phyloP scores from a whole-genome alignment of 306 rosid genomes.

The Gleditsia sinensis region DNA sequence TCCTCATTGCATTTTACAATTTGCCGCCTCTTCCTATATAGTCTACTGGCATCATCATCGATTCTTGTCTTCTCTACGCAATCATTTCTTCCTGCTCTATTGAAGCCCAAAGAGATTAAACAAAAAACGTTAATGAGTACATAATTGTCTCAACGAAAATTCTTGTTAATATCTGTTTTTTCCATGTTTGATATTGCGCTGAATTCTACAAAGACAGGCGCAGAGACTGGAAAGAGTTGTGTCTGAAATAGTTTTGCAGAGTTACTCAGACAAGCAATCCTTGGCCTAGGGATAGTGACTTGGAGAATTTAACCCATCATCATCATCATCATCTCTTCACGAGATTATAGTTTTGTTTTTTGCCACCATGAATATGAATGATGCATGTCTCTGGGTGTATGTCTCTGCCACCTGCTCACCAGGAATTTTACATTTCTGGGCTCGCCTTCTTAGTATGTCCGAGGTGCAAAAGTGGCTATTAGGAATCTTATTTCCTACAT shows the following conservation, averaged over 20 bases:
- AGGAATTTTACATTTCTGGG: conserved; percentile 31
- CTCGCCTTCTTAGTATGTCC: conserved; percentile 30
- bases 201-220: too few species aligned
- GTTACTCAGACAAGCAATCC: conserved; percentile 61
- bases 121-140: conserved; percentile 41
- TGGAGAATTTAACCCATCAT: conserved; percentile 58
- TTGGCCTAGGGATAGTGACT: conserved; percentile 66
- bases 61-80: conserved; percentile 29
- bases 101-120: conserved; percentile 36
- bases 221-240: too few species aligned
- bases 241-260: conserved; percentile 48
- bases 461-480: conserved; percentile 38
- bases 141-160: conserved; percentile 35
- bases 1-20: conserved; percentile 14
- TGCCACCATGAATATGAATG: conserved; percentile 41
- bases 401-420: conserved; percentile 47
- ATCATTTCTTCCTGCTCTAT: conserved; percentile 33
- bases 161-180: conserved; percentile 42
- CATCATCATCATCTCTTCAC: conserved; percentile 52
- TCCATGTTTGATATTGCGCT: conserved; percentile 46
- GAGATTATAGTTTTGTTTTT: conserved; percentile 42
- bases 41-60: conserved; percentile 55
- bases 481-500: too few species aligned
- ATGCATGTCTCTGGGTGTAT: too few species aligned
- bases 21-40: conserved; percentile 36